phyloP scores from a whole-genome alignment of 305 asterid species.

The Fraxinus baroniana region DNA sequence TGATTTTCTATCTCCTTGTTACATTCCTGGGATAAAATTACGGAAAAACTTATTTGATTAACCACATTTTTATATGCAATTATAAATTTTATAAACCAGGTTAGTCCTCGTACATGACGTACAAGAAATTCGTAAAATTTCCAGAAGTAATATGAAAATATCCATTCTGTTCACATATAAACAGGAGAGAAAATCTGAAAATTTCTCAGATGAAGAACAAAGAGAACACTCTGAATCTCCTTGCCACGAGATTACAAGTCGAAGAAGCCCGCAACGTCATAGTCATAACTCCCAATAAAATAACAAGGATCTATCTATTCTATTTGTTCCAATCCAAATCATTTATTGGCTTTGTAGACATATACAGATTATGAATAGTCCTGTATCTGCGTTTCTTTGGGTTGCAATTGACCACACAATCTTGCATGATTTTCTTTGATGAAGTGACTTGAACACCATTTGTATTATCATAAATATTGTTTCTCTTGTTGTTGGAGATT shows the following conservation, averaged over 20 bases:
- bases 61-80: too few species aligned
- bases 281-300: neutral
- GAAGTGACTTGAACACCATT: neutral
- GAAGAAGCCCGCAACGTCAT: neutral
- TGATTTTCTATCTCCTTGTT: neutral
- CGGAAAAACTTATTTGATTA: neutral
- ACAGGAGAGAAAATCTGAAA: neutral
- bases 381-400: conserved; percentile 32
- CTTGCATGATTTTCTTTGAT: neutral
- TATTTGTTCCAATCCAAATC: conserved; percentile 17
- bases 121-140: neutral
- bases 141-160: neutral
- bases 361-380: conserved; percentile 31
- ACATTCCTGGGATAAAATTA: neutral
- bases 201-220: neutral
- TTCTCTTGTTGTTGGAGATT: neutral
- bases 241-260: neutral
- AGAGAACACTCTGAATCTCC: neutral
- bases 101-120: neutral
- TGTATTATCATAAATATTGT: too few species aligned
- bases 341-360: conserved; percentile 31
- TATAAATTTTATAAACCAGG: too few species aligned
- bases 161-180: neutral
- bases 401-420: neutral
- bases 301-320: neutral